phyloP scores from a whole-genome alignment of 2,329 filamentous ascomycete genomes.

The Ilyonectria sp. region DNA sequence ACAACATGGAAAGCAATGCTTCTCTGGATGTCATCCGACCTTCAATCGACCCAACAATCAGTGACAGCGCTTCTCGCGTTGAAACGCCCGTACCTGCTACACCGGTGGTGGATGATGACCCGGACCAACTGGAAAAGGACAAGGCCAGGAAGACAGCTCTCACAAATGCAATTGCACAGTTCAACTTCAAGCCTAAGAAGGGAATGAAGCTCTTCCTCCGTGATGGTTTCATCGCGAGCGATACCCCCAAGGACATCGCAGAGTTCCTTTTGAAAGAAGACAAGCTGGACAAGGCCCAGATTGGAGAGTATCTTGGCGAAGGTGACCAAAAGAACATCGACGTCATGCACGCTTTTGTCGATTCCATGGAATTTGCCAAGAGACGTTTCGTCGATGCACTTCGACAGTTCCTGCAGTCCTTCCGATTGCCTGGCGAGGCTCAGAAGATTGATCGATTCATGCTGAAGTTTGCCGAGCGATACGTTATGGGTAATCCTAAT shows the following conservation, averaged over 20 bases:
- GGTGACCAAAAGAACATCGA: slow-evolving; percentile 94
- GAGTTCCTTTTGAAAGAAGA: slow-evolving; percentile 86
- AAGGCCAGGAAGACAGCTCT: slow-evolving; percentile 95
- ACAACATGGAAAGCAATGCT: slow-evolving; percentile 53
- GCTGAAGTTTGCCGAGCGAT: slow-evolving; percentile 98
- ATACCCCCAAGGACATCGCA: slow-evolving; percentile 86
- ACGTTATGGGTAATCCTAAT: slow-evolving; percentile 94
- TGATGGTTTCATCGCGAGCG: slow-evolving; percentile 88
- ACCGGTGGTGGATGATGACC: slow-evolving; percentile 86
- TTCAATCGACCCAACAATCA: slow-evolving; percentile 79
- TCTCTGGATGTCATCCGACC: slow-evolving; percentile 66
- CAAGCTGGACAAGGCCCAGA: slow-evolving; percentile 88
- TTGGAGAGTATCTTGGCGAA: slow-evolving; percentile 95
- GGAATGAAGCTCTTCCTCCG: slow-evolving; percentile 88
- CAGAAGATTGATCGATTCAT: slow-evolving; percentile 99
- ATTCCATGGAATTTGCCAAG: slow-evolving; percentile 93
- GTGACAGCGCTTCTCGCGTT: slow-evolving; percentile 73
- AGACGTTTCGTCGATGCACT: slow-evolving; percentile 94
- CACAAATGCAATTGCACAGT: slow-evolving; percentile 88
- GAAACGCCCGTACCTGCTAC: slow-evolving; percentile 74
- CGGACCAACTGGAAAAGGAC: slow-evolving; percentile 92
- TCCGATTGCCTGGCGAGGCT: slow-evolving; percentile 93
- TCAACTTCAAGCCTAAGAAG: slow-evolving; percentile 98
- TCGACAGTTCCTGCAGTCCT: slow-evolving; percentile 92
- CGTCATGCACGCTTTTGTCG: slow-evolving; percentile 98